Conservation (phyloP, 1,284 basidiomycete genomes). For the Moesziomyces parantarcticus region DNA sequence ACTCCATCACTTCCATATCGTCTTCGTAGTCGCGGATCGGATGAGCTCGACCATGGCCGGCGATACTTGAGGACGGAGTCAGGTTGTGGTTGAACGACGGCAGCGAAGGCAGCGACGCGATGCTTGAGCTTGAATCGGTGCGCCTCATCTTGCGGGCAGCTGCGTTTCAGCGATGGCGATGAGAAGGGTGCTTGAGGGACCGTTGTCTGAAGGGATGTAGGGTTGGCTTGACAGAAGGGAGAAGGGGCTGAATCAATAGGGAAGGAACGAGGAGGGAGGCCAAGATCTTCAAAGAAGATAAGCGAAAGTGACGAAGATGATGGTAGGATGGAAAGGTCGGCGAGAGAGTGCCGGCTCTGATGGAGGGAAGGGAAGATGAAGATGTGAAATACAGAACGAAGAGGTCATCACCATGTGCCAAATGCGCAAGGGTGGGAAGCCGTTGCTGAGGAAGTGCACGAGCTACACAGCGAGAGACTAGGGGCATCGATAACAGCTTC, state of each 20-base stretch:
- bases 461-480: too few species aligned
- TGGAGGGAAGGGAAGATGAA: neutral
- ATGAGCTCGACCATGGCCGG: conserved; percentile 7
- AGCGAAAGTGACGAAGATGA: too few species aligned
- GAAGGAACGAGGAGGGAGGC: too few species aligned
- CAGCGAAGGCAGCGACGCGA: conserved; percentile 28
- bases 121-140: conserved; percentile 14
- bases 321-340: too few species aligned
- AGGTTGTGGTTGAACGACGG: conserved; percentile 22
- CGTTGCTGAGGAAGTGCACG: too few species aligned
- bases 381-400: neutral
- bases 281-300: too few species aligned
- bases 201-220: neutral
- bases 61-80: conserved; percentile 13
- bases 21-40: conserved; percentile 10
- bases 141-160: conserved; percentile 16
- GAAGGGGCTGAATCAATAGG: neutral
- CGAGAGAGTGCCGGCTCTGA: neutral
- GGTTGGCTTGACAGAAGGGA: neutral
- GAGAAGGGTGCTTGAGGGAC: too few species aligned
- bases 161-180: neutral
- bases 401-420: neutral
- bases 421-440: too few species aligned
- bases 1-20: conserved; percentile 34
- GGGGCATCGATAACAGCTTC: too few species aligned